Base-by-base conservation (phyloP, 2,329 filamentous ascomycete species). In the Ophiostoma piceae region DNA sequence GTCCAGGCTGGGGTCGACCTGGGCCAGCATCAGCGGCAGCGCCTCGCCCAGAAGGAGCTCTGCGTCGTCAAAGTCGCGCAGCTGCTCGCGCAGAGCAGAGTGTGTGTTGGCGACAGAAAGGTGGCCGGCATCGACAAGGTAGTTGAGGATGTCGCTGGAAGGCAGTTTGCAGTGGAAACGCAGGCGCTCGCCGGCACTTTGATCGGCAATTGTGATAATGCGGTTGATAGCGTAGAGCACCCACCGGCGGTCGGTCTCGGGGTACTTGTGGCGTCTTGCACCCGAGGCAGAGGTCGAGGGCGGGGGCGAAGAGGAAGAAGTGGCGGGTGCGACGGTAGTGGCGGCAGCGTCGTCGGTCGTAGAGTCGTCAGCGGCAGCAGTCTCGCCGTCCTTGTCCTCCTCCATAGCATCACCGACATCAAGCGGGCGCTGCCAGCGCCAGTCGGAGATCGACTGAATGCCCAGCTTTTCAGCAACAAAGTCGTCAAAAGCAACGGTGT, bases 1-100 rank as follows among this genome's bases (percentile, higher is more conserved):
- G 67, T 88, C 85, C 77, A 92, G 84, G 43, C 88, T 87, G 2
- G 87, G 85, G 74, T 93, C 90, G n/a, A 88, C 82, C 67, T 88
- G 83, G 0, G 85, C 83, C 51, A 93, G 79, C 64, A 88, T 82
- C 64, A 82, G 79, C 29, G 91, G 84, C 3, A 93, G 81, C 70
- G 90, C 86, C 43, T 86, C 85, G 12, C 88, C 83, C 16, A 85
- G 79, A 35, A 84, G 80, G n/a, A 80, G 77, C 60, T 84, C 82
- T 0, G 78, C 75, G 14, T 80, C 77, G 60, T 85, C 82, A 16
- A 79, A 64, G 26, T 68, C 51, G 22, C 79, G 77, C 22, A 83
- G 78, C 43, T 83, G 80, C 16, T 82, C 80, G 72, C 82, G 82
- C 75, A 90, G 84, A 1, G 86, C 85, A 2, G 85, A 82, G 74